These are phyloP conservation scores for Gnomoniopsis sp. DNA, from an alignment of 2,329 filamentous ascomycete species.

Conservation along the genomic window DNA sequence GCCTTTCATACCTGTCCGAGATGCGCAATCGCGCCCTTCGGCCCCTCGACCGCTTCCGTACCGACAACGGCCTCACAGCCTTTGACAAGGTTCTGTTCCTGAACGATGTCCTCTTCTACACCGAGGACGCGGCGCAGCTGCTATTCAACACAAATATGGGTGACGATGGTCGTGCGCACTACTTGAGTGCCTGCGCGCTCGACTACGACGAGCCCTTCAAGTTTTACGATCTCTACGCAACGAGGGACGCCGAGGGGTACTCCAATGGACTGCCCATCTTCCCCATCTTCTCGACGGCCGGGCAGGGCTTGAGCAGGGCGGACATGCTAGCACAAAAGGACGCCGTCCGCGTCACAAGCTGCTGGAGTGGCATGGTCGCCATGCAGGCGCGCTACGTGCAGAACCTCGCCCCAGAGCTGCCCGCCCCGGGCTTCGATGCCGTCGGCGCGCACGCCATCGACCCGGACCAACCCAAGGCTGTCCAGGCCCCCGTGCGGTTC, in stretches of 20 bases:
- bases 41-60: slow-evolving; percentile 51
- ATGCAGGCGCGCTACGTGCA: slow-evolving; percentile 61
- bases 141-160: slow-evolving; percentile 60
- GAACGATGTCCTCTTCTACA: slow-evolving; percentile 61
- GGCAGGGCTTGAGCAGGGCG: slow-evolving; percentile 51
- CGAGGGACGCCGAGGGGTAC: slow-evolving; percentile 63
- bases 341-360: slow-evolving; percentile 62
- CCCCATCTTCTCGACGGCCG: slow-evolving; percentile 60
- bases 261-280: slow-evolving; percentile 62
- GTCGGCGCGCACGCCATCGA: slow-evolving; percentile 33
- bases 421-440: slow-evolving; percentile 30
- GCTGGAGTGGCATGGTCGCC: slow-evolving; percentile 75
- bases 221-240: slow-evolving; percentile 73
- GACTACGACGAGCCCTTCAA: slow-evolving; percentile 67
- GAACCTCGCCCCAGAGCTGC: slow-evolving; percentile 30
- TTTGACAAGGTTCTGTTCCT: slow-evolving; percentile 60
- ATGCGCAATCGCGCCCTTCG: slow-evolving; percentile 67
- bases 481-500: slow-evolving; percentile 47
- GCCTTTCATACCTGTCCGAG: slow-evolving; percentile 71
- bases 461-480: slow-evolving; percentile 27
- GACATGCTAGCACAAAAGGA: slow-evolving; percentile 61
- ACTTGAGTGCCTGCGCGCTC: slow-evolving; percentile 67
- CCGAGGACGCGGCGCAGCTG: slow-evolving; percentile 50
- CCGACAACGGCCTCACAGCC: slow-evolving; percentile 31
- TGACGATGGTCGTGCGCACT: slow-evolving; percentile 49